Conservation (phyloP, 2,329 filamentous ascomycete species). For the Volutella citrinella region DNA sequence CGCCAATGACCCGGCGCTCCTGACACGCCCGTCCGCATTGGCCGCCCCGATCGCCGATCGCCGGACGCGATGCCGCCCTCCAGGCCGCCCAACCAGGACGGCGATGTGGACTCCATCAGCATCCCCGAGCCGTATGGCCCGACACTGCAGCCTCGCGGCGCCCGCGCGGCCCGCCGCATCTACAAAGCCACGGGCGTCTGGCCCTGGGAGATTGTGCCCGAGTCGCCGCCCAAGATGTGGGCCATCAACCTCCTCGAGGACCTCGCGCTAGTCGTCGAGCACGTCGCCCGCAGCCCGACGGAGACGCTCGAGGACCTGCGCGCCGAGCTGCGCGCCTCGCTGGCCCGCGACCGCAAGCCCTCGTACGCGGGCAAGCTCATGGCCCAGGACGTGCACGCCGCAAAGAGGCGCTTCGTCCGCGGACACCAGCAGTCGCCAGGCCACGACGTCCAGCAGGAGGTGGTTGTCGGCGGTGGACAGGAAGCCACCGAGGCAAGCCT, state of each 20-base stretch:
- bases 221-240: constrained; percentile 28
- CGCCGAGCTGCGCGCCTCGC: constrained; percentile 22
- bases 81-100: constrained; percentile 20
- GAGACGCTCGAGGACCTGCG: constrained; percentile 25
- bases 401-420: constrained; percentile 26
- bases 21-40: too few species aligned
- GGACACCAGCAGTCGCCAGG: constrained; percentile 18
- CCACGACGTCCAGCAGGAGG: constrained; percentile 15
- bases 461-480: constrained; percentile 12
- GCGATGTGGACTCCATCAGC: constrained; percentile 21
- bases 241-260: constrained; percentile 28
- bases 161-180: constrained; percentile 24
- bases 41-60: too few species aligned
- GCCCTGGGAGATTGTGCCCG: constrained; percentile 28
- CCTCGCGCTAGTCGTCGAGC: constrained; percentile 24
- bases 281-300: constrained; percentile 23
- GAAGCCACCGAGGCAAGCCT: too few species aligned
- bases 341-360: constrained; percentile 26
- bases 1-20: too few species aligned
- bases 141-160: constrained; percentile 23
- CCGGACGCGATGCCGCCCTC: constrained; percentile 21
- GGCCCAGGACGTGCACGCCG: constrained; percentile 27
- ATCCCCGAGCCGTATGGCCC: constrained; percentile 25
- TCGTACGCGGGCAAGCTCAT: constrained; percentile 28
- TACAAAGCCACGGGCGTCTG: constrained; percentile 26